Evolutionary conservation across 2,329 filamentous ascomycete genomes (phyloP), one percentile per base, ranked within the genome.

Genomic region (Microdochium bolleyi): DNA sequence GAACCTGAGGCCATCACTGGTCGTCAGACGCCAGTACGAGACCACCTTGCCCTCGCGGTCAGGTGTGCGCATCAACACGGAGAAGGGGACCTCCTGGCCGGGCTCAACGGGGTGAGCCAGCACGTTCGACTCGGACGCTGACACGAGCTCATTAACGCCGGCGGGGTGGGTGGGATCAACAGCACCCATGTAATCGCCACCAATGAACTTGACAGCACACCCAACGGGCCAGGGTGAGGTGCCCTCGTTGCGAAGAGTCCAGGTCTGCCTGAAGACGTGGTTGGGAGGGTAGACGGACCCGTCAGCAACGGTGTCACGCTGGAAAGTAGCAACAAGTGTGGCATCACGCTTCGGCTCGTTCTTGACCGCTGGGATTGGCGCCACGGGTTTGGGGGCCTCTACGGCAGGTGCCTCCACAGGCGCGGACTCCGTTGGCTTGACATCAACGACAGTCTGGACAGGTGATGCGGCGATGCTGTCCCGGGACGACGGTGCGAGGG

Each of bases 161-260:
- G 87, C 84, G 24, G 91, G 88, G 62, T 88, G 88, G 56, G 79
- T 80, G 51, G 87, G 84, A 67, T 96, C 89, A 52, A 96, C 80
- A 60, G 92, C 88, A 61, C 95, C 89, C 94, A 99, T 97, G 72
- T 92, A 91, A 69, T 97, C 92, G 50, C 94, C 94, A 54, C 92
- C 91, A 54, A 95, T 87, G 64, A 92, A 96, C 70, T 88, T 89
- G 61, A 97, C 88, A 53, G 85, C 87, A 76, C 90, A 95, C 56
- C 92, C 94, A 52, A 85, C 82, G 37, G 94, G 94, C 94, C 94
- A 99, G 13, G 84, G 70, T 50, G 77, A 73, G 11, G 82, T 82
- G 25, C 94, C 92, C 21, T 87, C 85, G 66, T 99, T 99, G 63
- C 85, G 85, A 41, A 99, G 79, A 51, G 88, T 87, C 94, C 94